Base-by-base conservation (phyloP, 2,329 filamentous ascomycete species). In the Ophiognomonia clavigignenti-juglandacearum region DNA sequence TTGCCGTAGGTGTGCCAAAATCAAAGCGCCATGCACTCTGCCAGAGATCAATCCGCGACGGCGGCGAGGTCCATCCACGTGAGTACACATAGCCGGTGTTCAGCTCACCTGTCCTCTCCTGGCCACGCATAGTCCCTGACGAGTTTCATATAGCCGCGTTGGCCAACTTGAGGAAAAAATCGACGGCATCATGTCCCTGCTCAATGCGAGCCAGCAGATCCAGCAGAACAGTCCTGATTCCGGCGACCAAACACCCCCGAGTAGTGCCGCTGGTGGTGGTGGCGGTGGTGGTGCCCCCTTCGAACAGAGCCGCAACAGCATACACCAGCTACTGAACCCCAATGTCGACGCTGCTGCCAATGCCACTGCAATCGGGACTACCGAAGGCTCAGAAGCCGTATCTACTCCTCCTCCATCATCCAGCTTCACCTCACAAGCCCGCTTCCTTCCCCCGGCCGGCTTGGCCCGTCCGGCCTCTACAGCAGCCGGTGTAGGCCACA, bases 151-250 rank as follows among this genome's bases (percentile, higher is more conserved):
- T n/a, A 69, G 65, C 6, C 61, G 64, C 10, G 65, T 69, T 2
- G 64, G 62, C 6, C 63, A 66, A 32, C 38, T 69, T 3, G 66
- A 69, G 44, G 59, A 64, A 43, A 69, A 67, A 50, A 65, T 69
- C 24, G 65, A 69, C n/a, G 64, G 64, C 32, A 61, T 69, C 19
- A 62, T 69, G 40, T 65, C 61, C 4, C 58, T 68, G 5, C 58
- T 68, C 8, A 61, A 63, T 5, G 59, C 59, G 13, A 61, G 55
- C 39, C 60, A 62, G 18, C 57, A 59, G 31, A 53, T 57, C 10
- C 56, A 56, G 27, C 51, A 52, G 14, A 50, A 50, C 27, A 52
- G 50, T 13, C 50, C 36, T 41, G 57, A 45, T 7, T 43, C 45
- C 14, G 48, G 36, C 24, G 47, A 42, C 23, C 55, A 52, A 5